A percentile compares a stretch with the other conserved stretches of the same genome.
Conservation (phyloP, 257 asterid species). For the Handroanthus guayacan region DNA sequence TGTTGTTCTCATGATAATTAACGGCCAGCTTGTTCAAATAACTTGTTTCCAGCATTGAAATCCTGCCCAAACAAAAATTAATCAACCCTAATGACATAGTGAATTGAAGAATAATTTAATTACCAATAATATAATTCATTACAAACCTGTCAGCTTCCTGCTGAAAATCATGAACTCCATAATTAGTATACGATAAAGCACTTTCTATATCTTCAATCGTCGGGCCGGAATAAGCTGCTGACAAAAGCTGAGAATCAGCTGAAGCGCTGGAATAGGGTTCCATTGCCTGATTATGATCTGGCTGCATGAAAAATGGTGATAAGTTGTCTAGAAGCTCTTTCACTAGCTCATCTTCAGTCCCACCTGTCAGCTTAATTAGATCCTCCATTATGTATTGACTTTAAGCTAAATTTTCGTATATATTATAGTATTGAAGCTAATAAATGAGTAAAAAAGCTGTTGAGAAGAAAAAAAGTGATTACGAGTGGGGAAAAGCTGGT, state of each 20-base stretch:
- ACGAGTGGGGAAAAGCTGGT: constrained; percentile 31
- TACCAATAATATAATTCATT: neutral
- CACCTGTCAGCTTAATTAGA: constrained; percentile 33
- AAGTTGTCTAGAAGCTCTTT: constrained; percentile 60
- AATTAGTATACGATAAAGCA: constrained; percentile 38
- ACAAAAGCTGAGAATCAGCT: constrained; percentile 22
- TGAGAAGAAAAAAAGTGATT: constrained; percentile 24
- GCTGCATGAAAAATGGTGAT: constrained; percentile 53
- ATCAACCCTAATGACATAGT: neutral
- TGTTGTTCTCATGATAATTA: constrained; percentile 44
- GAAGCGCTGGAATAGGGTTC: constrained; percentile 31
- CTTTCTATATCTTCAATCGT: constrained; percentile 42
- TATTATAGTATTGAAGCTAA: constrained; percentile 30
- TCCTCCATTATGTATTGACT: constrained; percentile 50
- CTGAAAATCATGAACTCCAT: constrained; percentile 36
- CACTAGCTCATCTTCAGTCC: constrained; percentile 56
- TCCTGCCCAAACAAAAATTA: constrained; percentile 43
- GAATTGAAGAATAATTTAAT: too few relatives aligned
- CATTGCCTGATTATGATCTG: constrained; percentile 26
- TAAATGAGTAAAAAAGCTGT: constrained; percentile 12
- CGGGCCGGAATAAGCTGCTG: constrained; percentile 40
- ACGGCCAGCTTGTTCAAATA: constrained; percentile 37
- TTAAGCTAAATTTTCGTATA: constrained; percentile 5
- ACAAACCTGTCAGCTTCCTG: constrained; percentile 51
- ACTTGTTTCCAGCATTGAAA: constrained; percentile 49